phyloP scores from a whole-genome alignment of 495 filamentous ascomycete genomes.

The Echria macrotheca region DNA sequence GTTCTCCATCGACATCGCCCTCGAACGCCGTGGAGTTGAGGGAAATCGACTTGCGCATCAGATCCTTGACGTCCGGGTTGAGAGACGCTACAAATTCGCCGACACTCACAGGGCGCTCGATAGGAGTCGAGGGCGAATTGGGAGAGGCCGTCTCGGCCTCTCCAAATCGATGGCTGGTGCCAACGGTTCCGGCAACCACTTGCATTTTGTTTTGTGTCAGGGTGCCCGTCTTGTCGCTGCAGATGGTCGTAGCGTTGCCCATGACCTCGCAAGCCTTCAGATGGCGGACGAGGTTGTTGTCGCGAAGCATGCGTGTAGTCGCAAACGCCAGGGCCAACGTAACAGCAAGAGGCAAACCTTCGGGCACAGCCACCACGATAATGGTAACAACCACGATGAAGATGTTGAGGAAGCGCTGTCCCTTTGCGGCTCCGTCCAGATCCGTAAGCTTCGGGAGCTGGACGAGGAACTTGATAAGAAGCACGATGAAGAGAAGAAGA shows the following conservation, averaged over 20 bases:
- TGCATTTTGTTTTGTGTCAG: conserved; percentile 93
- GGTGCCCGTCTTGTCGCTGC: conserved; percentile 95
- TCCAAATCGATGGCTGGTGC: conserved; percentile 61
- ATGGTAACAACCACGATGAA: conserved; percentile 95
- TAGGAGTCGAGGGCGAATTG: conserved; percentile 10
- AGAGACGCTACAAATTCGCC: conserved; percentile 45
- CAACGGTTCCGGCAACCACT: conserved; percentile 72
- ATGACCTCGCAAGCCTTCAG: conserved; percentile 96
- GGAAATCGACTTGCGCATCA: conserved; percentile 69
- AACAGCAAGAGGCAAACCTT: conserved; percentile 87
- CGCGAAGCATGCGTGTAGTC: conserved; percentile 89
- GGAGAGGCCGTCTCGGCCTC: conserved; percentile 6
- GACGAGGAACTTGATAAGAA: conserved; percentile 85
- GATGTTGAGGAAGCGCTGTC: conserved; percentile 81
- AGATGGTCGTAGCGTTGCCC: conserved; percentile 95
- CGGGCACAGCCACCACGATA: conserved; percentile 91
- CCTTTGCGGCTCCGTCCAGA: conserved; percentile 62
- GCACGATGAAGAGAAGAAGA: conserved; percentile 79
- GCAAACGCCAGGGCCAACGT: conserved; percentile 92
- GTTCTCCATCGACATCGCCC: conserved; percentile 65
- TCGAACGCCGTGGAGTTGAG: conserved; percentile 90
- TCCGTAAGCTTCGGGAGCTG: conserved; percentile 50
- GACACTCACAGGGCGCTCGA: conserved; percentile 18
- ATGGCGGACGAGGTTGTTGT: conserved; percentile 89
- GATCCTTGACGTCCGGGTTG: conserved; percentile 50